These are phyloP conservation scores for Prunus mongolica DNA, from an alignment of 306 rosid species.

Conservation along the genomic window DNA sequence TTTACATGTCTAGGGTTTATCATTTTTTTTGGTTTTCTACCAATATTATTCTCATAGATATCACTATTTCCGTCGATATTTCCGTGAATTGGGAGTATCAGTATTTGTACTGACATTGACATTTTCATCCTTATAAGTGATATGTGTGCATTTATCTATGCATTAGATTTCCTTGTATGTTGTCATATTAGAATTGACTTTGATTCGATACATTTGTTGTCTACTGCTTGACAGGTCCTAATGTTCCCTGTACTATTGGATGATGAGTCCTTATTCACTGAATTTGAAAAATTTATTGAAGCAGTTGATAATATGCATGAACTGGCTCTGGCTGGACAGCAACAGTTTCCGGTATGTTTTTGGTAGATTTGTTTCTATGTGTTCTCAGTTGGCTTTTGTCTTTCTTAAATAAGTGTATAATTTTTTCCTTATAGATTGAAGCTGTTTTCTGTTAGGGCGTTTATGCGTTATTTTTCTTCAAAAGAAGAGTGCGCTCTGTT, in stretches of 20 bases:
- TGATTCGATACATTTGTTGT: slow-evolving; percentile 2
- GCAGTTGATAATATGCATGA: slow-evolving; percentile 84
- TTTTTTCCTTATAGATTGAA: slow-evolving; percentile 15
- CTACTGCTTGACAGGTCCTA: slow-evolving; percentile 54
- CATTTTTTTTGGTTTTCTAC: neutral
- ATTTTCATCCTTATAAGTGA: neutral
- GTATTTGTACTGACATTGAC: neutral
- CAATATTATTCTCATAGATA: neutral
- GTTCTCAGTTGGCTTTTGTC: neutral
- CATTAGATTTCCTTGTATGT: neutral
- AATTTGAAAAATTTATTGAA: slow-evolving; percentile 90
- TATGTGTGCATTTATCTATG: neutral
- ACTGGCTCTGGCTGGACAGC: slow-evolving; percentile 82
- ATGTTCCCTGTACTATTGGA: slow-evolving; percentile 83
- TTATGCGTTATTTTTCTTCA: slow-evolving; percentile 86
- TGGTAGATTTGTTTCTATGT: slow-evolving; percentile 13
- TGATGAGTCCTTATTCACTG: slow-evolving; percentile 64
- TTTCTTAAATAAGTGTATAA: slow-evolving; percentile 2
- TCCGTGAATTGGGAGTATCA: neutral
- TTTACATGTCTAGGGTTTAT: neutral
- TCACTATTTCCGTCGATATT: too few relatives aligned
- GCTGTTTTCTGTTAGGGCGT: slow-evolving; percentile 63
- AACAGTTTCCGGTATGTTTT: slow-evolving; percentile 81
- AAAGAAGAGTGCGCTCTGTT: slow-evolving; percentile 86
- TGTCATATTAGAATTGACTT: neutral